These are phyloP conservation scores for Artomyces pyxidatus DNA, from an alignment of 768 basidiomycete species.

Conservation along the genomic window DNA sequence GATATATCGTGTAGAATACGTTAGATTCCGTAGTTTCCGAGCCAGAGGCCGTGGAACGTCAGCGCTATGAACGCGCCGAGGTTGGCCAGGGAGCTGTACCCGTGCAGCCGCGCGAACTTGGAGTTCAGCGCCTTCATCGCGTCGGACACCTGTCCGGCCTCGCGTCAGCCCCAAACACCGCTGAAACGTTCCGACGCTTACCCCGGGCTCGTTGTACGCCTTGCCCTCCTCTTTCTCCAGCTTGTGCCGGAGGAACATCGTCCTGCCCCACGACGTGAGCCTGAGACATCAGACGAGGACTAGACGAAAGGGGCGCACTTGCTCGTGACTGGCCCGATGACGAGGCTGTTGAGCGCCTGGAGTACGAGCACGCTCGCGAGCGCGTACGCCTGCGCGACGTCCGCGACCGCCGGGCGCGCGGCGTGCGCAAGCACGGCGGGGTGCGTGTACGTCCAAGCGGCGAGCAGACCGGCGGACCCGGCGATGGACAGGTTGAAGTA, in stretches of 20 bases:
- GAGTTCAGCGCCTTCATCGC: conserved; percentile 64
- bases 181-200: conserved; percentile 25
- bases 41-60: conserved; percentile 64
- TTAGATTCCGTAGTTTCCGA: conserved; percentile 47
- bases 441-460: conserved; percentile 50
- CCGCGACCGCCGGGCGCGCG: conserved; percentile 38
- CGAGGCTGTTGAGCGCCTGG: conserved; percentile 56
- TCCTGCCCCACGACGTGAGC: conserved; percentile 29
- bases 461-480: conserved; percentile 46
- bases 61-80: conserved; percentile 50
- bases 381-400: conserved; percentile 60
- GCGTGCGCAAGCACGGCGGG: conserved; percentile 44
- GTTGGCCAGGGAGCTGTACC: conserved; percentile 62
- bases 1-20: neutral
- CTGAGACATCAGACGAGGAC: neutral
- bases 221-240: conserved; percentile 72
- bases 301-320: conserved; percentile 32
- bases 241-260: conserved; percentile 68
- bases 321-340: conserved; percentile 68
- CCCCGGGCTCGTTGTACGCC: conserved; percentile 53
- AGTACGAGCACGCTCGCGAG: conserved; percentile 37
- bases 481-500: conserved; percentile 60
- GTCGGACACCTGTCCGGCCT: conserved; percentile 42
- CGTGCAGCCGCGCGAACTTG: conserved; percentile 60
- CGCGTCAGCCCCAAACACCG: conserved; percentile 7